phyloP scores from a whole-genome alignment of 257 asterid species.

The Solanum dulcamara region DNA sequence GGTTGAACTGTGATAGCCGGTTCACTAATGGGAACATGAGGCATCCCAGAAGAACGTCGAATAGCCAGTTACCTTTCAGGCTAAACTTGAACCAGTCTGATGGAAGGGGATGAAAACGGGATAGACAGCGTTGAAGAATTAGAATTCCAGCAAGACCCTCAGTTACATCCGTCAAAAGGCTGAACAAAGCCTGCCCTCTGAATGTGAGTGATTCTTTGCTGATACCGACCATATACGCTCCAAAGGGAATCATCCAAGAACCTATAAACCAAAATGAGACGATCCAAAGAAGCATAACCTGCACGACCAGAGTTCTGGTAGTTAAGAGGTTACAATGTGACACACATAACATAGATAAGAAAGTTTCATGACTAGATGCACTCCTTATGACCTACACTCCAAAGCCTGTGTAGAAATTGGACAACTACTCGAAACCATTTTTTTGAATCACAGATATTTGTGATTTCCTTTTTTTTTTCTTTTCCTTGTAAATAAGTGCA shows the following conservation, averaged over 20 bases:
- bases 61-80: constrained; percentile 62
- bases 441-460: background rate
- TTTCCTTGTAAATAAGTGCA: background rate
- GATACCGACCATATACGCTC: constrained; percentile 77
- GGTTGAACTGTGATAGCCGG: constrained; percentile 74
- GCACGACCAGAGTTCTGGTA: background rate
- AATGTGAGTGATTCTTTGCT: constrained; percentile 68
- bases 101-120: constrained; percentile 73
- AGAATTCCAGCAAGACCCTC: constrained; percentile 92
- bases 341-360: background rate
- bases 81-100: constrained; percentile 87
- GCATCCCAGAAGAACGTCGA: constrained; percentile 73
- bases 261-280: constrained; percentile 97
- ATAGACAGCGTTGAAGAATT: constrained; percentile 63
- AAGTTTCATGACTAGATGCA: background rate
- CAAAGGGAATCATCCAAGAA: constrained; percentile 93
- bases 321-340: background rate
- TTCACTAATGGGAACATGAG: constrained; percentile 86
- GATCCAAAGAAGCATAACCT: constrained; percentile 94
- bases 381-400: background rate
- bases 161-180: constrained; percentile 84
- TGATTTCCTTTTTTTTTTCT: background rate
- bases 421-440: background rate
- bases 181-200: constrained; percentile 90
- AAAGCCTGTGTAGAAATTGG: background rate